These are phyloP conservation scores for Borovskyia barvae DNA, from an alignment of 208 protist species.

Conservation along the genomic window DNA sequence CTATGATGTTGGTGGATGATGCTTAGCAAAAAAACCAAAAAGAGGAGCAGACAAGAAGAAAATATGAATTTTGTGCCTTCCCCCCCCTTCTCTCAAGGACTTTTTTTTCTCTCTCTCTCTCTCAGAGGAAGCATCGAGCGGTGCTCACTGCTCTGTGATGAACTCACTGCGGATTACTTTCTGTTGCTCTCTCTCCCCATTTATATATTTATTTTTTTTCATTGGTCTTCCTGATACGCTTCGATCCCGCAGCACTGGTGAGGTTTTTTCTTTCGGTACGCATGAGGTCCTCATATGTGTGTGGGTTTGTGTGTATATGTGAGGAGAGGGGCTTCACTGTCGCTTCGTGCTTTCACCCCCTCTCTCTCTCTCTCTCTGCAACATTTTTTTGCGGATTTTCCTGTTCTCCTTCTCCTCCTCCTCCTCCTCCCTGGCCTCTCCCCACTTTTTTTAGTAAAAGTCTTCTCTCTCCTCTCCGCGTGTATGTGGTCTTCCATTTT, in stretches of 20 bases:
- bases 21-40: too few relatives aligned
- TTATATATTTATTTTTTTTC: background rate
- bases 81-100: too few relatives aligned
- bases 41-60: too few relatives aligned
- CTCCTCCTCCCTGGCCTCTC: background rate
- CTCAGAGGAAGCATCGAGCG: background rate
- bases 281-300: background rate
- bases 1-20: too few relatives aligned
- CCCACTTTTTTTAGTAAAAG: background rate
- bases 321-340: too few relatives aligned
- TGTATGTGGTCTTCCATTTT: too few relatives aligned
- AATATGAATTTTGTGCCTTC: too few relatives aligned
- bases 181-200: background rate
- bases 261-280: background rate
- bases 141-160: background rate
- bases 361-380: background rate
- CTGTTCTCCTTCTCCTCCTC: constrained; percentile 3
- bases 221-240: background rate
- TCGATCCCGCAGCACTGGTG: background rate
- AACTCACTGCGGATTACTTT: background rate
- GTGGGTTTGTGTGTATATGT: too few relatives aligned
- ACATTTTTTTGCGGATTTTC: background rate
- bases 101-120: background rate
- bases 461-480: too few relatives aligned
- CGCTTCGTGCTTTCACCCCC: background rate